A percentile compares a stretch with the other conserved stretches of the same genome.
Evolutionary conservation across 345 rosid species (phyloP).

Genomic region (Rhizophora mangle): DNA sequence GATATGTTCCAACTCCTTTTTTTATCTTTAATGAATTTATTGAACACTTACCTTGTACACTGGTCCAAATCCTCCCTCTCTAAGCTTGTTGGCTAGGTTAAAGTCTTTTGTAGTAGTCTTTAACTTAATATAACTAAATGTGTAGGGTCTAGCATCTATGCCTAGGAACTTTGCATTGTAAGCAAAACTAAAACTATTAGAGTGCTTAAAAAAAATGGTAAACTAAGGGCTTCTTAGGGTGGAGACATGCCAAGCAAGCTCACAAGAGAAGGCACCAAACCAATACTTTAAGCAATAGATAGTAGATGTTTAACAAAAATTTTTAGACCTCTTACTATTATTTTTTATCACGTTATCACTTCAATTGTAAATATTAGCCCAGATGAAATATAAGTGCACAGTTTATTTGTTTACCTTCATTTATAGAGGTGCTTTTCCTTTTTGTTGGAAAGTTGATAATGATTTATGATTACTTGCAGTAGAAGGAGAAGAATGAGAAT

Average conservation of each 20-base stretch:
- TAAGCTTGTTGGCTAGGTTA: slow-evolving; percentile 57
- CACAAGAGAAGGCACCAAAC: not conserved
- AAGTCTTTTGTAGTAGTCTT: slow-evolving; percentile 64
- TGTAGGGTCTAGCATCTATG: slow-evolving; percentile 50
- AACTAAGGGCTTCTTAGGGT: too few relatives aligned
- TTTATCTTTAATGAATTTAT: not conserved
- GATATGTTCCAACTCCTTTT: too few relatives aligned
- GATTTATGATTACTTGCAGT: too few relatives aligned
- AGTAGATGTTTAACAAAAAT: too few relatives aligned
- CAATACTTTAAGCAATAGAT: too few relatives aligned
- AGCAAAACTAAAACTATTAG: not conserved
- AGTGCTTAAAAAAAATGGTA: too few relatives aligned
- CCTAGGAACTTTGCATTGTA: slow-evolving; percentile 45
- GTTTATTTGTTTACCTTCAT: slow-evolving; percentile 52
- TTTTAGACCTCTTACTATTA: too few relatives aligned
- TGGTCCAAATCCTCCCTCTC: slow-evolving; percentile 88
- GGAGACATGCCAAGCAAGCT: not conserved
- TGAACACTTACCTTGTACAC: slow-evolving; percentile 50
- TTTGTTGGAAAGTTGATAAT: too few relatives aligned
- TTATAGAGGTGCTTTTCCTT: slow-evolving; percentile 27
- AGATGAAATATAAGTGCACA: not conserved
- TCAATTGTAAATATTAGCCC: too few relatives aligned
- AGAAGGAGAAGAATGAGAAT: too few relatives aligned
- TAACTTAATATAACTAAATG: slow-evolving; percentile 57
- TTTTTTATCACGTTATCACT: too few relatives aligned